Percentiles rank a stretch among this genome's conserved stretches.
Conservation (phyloP, 1,284 basidiomycete species). For the Singerocomus inundabilis region DNA sequence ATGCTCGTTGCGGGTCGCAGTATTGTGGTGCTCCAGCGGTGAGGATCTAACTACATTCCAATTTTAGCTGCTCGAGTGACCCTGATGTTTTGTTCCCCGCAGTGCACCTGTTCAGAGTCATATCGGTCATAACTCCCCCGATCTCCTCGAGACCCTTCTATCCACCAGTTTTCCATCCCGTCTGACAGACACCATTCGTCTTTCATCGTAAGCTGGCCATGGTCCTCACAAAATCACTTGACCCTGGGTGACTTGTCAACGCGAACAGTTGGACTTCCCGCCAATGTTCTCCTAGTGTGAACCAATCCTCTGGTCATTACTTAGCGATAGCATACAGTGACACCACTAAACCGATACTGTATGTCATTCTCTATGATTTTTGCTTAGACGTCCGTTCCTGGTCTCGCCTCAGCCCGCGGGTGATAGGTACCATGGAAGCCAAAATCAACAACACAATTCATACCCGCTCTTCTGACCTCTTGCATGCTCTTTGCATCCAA, state of each 20-base stretch:
- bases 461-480: constrained; percentile 37
- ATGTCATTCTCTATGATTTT: background rate
- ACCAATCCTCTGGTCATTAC: too few relatives aligned
- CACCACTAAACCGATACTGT: background rate
- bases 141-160: background rate
- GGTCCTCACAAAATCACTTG: too few relatives aligned
- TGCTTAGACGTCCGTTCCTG: constrained; percentile 23
- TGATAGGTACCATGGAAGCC: constrained; percentile 38
- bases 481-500: constrained; percentile 36
- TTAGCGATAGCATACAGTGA: constrained; percentile 2
- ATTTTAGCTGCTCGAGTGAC: background rate
- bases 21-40: constrained; percentile 1
- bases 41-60: background rate
- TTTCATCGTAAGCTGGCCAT: background rate
- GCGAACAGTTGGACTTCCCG: too few relatives aligned
- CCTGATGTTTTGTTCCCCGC: background rate
- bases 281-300: too few relatives aligned
- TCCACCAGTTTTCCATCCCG: background rate
- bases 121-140: background rate
- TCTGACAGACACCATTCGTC: background rate
- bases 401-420: constrained; percentile 8
- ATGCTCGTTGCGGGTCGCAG: constrained; percentile 4
- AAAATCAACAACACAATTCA: constrained; percentile 33
- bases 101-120: constrained; percentile 1
- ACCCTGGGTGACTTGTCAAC: background rate